Evolutionary conservation across 768 basidiomycete species (phyloP).

Genomic region (Podaxis sp.): DNA sequence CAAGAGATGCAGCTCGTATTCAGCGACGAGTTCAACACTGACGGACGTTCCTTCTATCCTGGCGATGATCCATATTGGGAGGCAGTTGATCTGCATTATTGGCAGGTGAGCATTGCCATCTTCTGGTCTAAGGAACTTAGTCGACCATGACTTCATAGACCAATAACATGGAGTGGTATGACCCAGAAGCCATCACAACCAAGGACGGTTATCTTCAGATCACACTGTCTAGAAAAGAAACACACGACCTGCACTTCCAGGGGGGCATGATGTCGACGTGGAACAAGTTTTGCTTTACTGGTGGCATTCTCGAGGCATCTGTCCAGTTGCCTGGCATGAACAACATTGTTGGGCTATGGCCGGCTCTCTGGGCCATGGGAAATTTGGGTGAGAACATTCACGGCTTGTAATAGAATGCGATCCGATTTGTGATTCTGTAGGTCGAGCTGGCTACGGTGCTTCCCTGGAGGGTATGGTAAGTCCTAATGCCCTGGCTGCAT

Average conservation of each 20-base stretch:
- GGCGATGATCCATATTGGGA: slow-evolving; percentile 94
- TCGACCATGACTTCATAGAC: slow-evolving; percentile 37
- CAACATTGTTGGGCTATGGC: slow-evolving; percentile 73
- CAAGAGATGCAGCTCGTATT: slow-evolving; percentile 70
- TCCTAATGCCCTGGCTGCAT: slow-evolving; percentile 1
- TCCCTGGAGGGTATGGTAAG: slow-evolving; percentile 75
- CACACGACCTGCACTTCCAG: slow-evolving; percentile 71
- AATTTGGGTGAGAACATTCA: slow-evolving; percentile 56
- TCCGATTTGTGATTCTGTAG: slow-evolving; percentile 28
- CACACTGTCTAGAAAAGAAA: slow-evolving; percentile 64
- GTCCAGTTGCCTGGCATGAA: slow-evolving; percentile 69
- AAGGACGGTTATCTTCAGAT: slow-evolving; percentile 72
- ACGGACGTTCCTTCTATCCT: slow-evolving; percentile 79
- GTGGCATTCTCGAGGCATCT: slow-evolving; percentile 72
- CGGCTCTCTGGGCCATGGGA: slow-evolving; percentile 79
- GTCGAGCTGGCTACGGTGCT: slow-evolving; percentile 88
- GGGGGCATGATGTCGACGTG: slow-evolving; percentile 68
- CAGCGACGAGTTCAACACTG: slow-evolving; percentile 85
- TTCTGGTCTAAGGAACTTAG: not conserved
- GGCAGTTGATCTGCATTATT: slow-evolving; percentile 79
- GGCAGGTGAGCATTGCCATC: slow-evolving; percentile 44
- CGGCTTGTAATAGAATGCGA: not conserved
- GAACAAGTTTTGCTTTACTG: slow-evolving; percentile 97
- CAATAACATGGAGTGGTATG: slow-evolving; percentile 86
- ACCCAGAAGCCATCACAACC: slow-evolving; percentile 77